Conservation (phyloP, 352 stramenopile genomes). For the Saprolegnia diclina region DNA sequence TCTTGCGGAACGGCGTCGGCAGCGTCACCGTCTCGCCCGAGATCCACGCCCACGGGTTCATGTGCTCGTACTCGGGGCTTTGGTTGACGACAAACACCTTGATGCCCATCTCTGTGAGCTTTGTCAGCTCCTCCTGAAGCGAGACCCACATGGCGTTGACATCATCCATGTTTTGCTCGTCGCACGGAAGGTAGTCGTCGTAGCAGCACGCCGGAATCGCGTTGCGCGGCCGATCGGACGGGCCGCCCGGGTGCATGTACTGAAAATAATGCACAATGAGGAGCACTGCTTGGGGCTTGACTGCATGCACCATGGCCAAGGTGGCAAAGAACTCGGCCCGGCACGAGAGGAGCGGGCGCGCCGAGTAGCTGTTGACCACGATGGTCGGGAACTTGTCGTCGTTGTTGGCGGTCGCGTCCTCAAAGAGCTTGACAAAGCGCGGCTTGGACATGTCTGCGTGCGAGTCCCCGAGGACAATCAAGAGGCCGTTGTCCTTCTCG, state of each 20-base stretch:
- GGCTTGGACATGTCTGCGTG: conserved; percentile 7
- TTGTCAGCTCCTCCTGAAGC: too few relatives aligned
- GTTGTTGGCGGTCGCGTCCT: conserved; percentile 10
- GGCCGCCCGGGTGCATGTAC: background rate
- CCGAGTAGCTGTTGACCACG: background rate
- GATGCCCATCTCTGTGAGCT: background rate
- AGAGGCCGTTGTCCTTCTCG: background rate
- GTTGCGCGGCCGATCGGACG: background rate
- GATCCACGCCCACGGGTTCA: background rate
- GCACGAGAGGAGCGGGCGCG: background rate
- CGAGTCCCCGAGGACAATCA: conserved; percentile 4
- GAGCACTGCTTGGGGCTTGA: background rate
- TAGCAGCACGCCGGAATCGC: background rate
- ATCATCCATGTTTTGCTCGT: background rate
- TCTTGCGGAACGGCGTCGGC: background rate
- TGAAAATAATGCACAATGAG: background rate
- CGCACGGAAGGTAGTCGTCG: background rate
- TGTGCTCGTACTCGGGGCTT: background rate
- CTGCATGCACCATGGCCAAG: background rate
- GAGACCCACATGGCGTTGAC: too few relatives aligned
- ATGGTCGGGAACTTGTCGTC: background rate
- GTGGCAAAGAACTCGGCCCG: background rate
- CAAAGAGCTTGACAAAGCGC: conserved; percentile 18
- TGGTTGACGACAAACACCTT: background rate
- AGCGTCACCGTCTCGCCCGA: background rate